Evolutionary conservation across 768 basidiomycete species (phyloP), one percentile per base, ranked within the genome.

Genomic region (Rhodosporidiobolus odoratus): DNA sequence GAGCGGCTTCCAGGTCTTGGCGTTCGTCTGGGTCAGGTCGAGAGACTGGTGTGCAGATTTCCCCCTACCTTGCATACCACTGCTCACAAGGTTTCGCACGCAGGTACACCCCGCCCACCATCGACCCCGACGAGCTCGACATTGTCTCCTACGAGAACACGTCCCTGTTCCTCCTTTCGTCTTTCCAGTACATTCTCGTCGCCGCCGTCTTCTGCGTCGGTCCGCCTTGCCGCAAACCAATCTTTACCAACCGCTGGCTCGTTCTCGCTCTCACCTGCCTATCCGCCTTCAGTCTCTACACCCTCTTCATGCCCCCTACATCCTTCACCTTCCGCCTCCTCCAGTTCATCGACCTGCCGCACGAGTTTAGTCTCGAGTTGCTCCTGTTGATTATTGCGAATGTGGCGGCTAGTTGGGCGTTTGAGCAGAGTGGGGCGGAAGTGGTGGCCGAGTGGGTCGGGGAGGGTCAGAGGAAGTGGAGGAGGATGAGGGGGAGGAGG

Each of bases 191-290:
- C 79, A 91, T 98, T 77, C 83, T 98, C 58, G 91, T 96, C 13
- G 96, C 95, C 19, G 95, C 89, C 0, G 92, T 98, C 1, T 99
- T 98, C 82, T 95, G 91, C 78, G 96, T 98, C 74, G 96, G 96
- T 0, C 94, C 94, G 5, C 96, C 96, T 7, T 99, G 95, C 80
- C 86, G 96, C 59, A 89, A 91, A 80, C 85, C 92, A 34, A 90
- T 98, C 84, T 92, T 89, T 86, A 91, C 93, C 23, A 99, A 99
- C 77, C 86, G 94, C 17, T 75, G 69, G 83, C 84, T 99, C 71
- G 88, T 99, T 86, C 78, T 85, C 64, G 89, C 89, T 27, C 83
- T 98, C 77, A 80, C 83, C 58, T 78, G 84, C 66, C 82, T 98
- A 64, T 82, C 88, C 34, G 79, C 81, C 6, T 87, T 98, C 82